Evolutionary conservation across 768 basidiomycete species (phyloP).

Genomic region (Filobasidium floriforme): DNA sequence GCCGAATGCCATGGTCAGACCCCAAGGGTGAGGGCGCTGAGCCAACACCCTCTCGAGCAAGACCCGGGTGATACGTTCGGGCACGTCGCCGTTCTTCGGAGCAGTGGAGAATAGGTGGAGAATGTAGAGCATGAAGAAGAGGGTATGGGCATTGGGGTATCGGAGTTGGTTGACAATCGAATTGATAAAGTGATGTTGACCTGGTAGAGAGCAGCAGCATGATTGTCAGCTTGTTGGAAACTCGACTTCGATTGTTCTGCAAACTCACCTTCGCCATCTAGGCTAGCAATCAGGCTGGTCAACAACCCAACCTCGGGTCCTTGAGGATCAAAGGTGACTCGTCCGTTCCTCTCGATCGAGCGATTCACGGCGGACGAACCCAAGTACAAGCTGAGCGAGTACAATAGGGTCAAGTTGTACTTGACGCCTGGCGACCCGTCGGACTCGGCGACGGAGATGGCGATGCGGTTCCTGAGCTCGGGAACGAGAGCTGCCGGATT

Average conservation of each 20-base stretch:
- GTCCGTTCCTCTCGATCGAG: slow-evolving; percentile 74
- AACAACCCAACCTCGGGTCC: slow-evolving; percentile 80
- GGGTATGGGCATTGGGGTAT: slow-evolving; percentile 96
- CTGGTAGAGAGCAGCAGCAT: slow-evolving; percentile 47
- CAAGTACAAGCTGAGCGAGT: slow-evolving; percentile 89
- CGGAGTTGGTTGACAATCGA: slow-evolving; percentile 91
- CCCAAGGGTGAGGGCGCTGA: slow-evolving; percentile 94
- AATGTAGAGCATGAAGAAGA: slow-evolving; percentile 90
- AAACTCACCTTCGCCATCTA: slow-evolving; percentile 80
- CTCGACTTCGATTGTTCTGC: background rate
- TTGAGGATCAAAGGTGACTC: slow-evolving; percentile 67
- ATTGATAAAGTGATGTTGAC: slow-evolving; percentile 88
- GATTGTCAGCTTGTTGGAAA: background rate
- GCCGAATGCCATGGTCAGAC: slow-evolving; percentile 84
- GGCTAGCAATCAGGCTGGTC: slow-evolving; percentile 69
- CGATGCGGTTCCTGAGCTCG: slow-evolving; percentile 68
- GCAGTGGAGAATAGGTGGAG: slow-evolving; percentile 64
- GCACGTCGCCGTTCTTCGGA: slow-evolving; percentile 48
- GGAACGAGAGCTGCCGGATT: slow-evolving; percentile 57
- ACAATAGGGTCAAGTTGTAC: slow-evolving; percentile 84
- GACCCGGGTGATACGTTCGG: slow-evolving; percentile 53
- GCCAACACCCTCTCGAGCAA: slow-evolving; percentile 89
- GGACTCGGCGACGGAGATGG: slow-evolving; percentile 47
- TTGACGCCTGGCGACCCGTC: slow-evolving; percentile 49
- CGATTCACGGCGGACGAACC: slow-evolving; percentile 88